Base-by-base conservation (phyloP, 805 yeast genomes). In the Wickerhamomyces hampshirensis region DNA sequence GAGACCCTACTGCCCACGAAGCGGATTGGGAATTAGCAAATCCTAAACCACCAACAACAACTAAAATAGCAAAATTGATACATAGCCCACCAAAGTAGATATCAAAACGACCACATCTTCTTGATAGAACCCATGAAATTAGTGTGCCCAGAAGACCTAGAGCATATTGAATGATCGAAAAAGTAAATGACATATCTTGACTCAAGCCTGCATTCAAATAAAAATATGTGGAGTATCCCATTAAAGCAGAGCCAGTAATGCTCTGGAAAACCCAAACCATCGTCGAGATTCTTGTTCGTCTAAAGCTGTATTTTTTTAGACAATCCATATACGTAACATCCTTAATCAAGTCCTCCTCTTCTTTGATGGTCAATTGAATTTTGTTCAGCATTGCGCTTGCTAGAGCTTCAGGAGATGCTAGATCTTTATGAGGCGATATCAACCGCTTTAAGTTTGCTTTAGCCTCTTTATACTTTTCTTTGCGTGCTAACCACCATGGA, bases 201-300 rank as follows among this genome's bases (percentile, higher is more conserved):
- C 63, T 51, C 47, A 68, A 59, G 33, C 79, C 79, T 26, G 77
- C 74, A 42, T 70, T 69, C n/a, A n/a, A n/a, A n/a, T n/a, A n/a
- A n/a, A 21, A 21, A 21, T 21, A 21, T 21, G 24, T 21, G 10
- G 24, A 21, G 24, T 8, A 7, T 8, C 24, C 24, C 7, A 21
- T 8, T 21, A 21, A 21, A 7, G 24, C 10, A 21, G 24, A 8
- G 11, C 24, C n/a, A n/a, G n/a, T 8, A 7, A 21, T 7, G 11
- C 11, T 21, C 11, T 21, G 24, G 24, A 21, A 8, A 21, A 11
- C 24, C 7, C 11, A 21, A 21, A 21, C 11, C 24, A 21, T 8
- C 11, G 11, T 21, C 11, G 24, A 8, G 24, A 21, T 21, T 21
- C 11, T 11, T 21, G 24, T 21, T 8, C 24, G 24, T 8, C 24